Evolutionary conservation across 345 rosid species (phyloP).

Genomic region (Pugionium cornutum): DNA sequence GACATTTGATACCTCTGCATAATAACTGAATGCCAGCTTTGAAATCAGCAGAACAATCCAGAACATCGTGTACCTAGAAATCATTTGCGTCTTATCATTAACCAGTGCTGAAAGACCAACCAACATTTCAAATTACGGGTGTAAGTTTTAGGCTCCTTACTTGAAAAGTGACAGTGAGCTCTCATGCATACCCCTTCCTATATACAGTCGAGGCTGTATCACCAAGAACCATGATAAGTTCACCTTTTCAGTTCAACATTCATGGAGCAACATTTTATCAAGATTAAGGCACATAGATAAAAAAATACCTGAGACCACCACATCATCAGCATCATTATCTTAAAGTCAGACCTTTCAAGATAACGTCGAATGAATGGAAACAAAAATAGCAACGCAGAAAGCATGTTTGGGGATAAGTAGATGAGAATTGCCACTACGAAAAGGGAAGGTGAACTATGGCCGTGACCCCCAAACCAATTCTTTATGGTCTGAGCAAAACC

Average conservation of each 20-base stretch:
- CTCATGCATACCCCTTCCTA: constrained; percentile 72
- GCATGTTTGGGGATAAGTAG: constrained; percentile 57
- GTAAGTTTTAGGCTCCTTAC: constrained; percentile 40
- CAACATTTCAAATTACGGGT: constrained; percentile 5
- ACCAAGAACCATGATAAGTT: constrained; percentile 26
- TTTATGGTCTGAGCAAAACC: constrained; percentile 51
- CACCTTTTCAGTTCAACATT: constrained; percentile 22
- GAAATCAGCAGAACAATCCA: constrained; percentile 56
- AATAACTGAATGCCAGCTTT: constrained; percentile 62
- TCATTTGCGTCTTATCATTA: constrained; percentile 17
- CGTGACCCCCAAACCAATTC: constrained; percentile 58
- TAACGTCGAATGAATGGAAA: constrained; percentile 55
- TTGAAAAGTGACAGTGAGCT: constrained; percentile 50
- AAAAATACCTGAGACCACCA: constrained; percentile 68
- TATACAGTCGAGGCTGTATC: constrained; percentile 56
- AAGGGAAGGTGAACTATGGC: constrained; percentile 49
- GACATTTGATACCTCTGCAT: constrained; percentile 52
- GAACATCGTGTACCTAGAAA: constrained; percentile 59
- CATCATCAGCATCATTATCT: constrained; percentile 53
- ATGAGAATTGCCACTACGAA: constrained; percentile 50
- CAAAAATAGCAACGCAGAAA: constrained; percentile 50
- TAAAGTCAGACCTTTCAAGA: constrained; percentile 52
- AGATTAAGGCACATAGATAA: constrained; percentile 16
- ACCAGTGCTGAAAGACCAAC: constrained; percentile 1
- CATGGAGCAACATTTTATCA: constrained; percentile 5